phyloP scores from a whole-genome alignment of 129 eudicot species.

The Flaveria robusta region DNA sequence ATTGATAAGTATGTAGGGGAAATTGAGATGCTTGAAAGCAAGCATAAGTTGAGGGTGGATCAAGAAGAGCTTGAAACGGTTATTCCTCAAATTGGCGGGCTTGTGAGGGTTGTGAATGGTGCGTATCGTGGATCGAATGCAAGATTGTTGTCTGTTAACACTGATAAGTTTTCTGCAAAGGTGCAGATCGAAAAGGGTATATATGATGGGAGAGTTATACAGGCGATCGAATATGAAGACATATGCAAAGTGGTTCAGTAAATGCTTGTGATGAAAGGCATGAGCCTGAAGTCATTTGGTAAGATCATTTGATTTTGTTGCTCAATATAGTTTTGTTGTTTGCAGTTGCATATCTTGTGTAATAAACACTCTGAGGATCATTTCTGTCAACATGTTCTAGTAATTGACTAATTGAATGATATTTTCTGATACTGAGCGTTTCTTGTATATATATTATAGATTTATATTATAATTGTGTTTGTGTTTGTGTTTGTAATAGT shows the following conservation, averaged over 20 bases:
- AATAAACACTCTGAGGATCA: not conserved
- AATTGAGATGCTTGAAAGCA: conserved; percentile 85
- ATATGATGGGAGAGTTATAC: conserved; percentile 87
- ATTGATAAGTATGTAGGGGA: conserved; percentile 86
- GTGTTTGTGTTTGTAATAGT: too few relatives aligned
- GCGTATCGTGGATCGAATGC: conserved; percentile 87
- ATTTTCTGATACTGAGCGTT: not conserved
- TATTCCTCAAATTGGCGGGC: conserved; percentile 82
- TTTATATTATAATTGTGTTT: too few relatives aligned
- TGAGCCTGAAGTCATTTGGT: conserved; percentile 2
- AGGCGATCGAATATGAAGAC: conserved; percentile 85
- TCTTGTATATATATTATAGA: not conserved
- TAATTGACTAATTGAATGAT: not conserved
- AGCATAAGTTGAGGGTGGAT: conserved; percentile 88
- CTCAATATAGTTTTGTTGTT: not conserved
- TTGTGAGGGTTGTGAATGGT: conserved; percentile 86
- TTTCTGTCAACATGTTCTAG: conserved; percentile 4
- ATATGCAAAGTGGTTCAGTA: conserved; percentile 75
- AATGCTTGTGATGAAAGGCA: conserved; percentile 17
- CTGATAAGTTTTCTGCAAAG: conserved; percentile 73
- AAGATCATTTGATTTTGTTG: conserved; percentile 19
- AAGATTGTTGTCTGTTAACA: conserved; percentile 58
- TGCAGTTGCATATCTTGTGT: conserved; percentile 9
- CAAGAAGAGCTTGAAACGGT: conserved; percentile 95
- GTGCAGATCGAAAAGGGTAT: conserved; percentile 95